Evolutionary conservation across 192 early-diverging fungal genomes (phyloP), one percentile per base, ranked within the genome.

Genomic region (Borealophlyctis nickersoniae): DNA sequence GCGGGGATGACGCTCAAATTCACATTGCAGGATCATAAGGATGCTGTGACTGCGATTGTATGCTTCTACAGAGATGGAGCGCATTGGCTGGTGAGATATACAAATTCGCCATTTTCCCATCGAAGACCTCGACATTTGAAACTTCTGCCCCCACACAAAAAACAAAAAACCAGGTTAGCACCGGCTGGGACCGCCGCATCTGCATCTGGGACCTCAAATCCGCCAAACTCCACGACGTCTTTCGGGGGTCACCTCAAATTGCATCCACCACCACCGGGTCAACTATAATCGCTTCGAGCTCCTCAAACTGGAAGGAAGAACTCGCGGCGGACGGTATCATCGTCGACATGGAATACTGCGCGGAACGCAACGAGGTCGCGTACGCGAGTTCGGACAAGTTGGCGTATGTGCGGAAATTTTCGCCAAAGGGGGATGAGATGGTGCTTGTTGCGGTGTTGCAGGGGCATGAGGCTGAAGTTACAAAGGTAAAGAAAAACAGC

Each of bases 381-480:
- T 85, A 85, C 51, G 72, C 75, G 4, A 73, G 70, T 4, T 73
- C 78, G 2, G 83, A 85, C 57, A 82, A 79, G 56, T 32, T 77
- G 30, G 79, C 77, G 2, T 85, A 85, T 49, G 55, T 85, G 3
- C 57, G 83, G 29, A 59, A 34, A 56, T 85, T 85, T 50, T 81
- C 83, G 34, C 59, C 72, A 1, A 78, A 70, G 53, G 83, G 79
- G 2, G 64, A 63, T 27, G 79, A 84, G 48, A 85, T 85, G 83
- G 31, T 63, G 27, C 57, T 85, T 24, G 56, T 63, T 48, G 81
- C 75, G 23, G 79, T 85, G 4, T 52, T 85, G 34, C 75, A 85
- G 39, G 83, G 83, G 0, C 83, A 85, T 60, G 83, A 85, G 62
- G 83, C 81, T 22, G 83, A 85, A 65, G 83, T 85, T 26, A 81